These are phyloP conservation scores for Plasmodium gonderi DNA, from an alignment of 169 alveolate species.

Conservation along the genomic window DNA sequence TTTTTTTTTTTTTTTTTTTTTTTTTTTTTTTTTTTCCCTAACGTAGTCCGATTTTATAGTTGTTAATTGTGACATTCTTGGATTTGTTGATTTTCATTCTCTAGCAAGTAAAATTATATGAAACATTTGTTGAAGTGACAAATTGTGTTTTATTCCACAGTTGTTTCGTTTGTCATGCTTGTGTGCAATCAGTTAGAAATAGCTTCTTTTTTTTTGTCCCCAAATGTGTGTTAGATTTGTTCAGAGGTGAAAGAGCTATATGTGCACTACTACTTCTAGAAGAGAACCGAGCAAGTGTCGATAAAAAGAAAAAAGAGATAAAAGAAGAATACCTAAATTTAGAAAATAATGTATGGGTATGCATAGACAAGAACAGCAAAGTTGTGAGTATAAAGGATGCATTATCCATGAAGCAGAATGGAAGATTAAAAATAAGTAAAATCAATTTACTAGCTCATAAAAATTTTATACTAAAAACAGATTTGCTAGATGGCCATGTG, in stretches of 20 bases:
- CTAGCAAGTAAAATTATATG: slow-evolving; percentile 32
- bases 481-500: slow-evolving; percentile 54
- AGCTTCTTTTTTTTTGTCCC: neutral
- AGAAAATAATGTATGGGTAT: slow-evolving; percentile 67
- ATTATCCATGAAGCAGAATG: slow-evolving; percentile 56
- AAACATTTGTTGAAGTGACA: neutral
- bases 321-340: slow-evolving; percentile 44
- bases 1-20: neutral
- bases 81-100: slow-evolving; percentile 72
- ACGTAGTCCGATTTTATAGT: slow-evolving; percentile 47
- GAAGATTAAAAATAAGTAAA: slow-evolving; percentile 51
- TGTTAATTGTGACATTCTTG: slow-evolving; percentile 64
- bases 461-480: slow-evolving; percentile 53
- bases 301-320: slow-evolving; percentile 29
- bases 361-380: slow-evolving; percentile 61
- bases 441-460: slow-evolving; percentile 27
- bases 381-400: slow-evolving; percentile 64
- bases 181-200: too few species aligned
- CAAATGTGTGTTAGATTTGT: slow-evolving; percentile 7
- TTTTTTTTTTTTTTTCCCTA: neutral
- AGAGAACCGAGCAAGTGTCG: neutral
- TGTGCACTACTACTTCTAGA: slow-evolving; percentile 47
- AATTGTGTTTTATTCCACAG: neutral
- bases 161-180: too few species aligned
- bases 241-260: slow-evolving; percentile 64